phyloP scores from a whole-genome alignment of 257 asterid genomes.

The Petunia secreta region DNA sequence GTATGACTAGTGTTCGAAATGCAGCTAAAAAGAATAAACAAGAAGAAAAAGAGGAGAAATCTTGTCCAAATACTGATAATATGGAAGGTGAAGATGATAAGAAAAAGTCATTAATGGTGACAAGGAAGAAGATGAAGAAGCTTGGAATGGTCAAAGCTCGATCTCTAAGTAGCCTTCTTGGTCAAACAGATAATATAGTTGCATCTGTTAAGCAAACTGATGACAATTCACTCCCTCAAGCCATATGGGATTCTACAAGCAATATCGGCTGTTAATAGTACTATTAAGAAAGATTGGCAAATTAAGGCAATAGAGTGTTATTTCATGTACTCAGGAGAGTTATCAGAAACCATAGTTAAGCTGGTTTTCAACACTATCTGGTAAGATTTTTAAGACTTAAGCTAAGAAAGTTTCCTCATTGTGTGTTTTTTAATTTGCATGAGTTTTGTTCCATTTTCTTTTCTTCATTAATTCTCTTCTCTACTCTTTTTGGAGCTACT shows the following conservation, averaged over 20 bases:
- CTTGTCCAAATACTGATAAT: constrained; percentile 12
- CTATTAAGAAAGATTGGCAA: neutral
- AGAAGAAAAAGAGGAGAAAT: neutral
- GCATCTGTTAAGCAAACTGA: neutral
- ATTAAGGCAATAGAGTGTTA: neutral
- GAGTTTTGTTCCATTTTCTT: constrained; percentile 10
- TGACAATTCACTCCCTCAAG: no score
- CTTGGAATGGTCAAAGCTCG: constrained; percentile 69
- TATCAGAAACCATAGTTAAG: neutral
- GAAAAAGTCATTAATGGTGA: constrained; percentile 12
- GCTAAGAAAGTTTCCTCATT: neutral
- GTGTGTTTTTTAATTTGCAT: constrained; percentile 13
- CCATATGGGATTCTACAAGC: neutral
- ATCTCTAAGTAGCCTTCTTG: constrained; percentile 65
- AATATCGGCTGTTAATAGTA: neutral
- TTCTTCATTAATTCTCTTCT: neutral
- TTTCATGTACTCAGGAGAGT: constrained; percentile 19
- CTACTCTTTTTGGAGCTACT: constrained; percentile 15
- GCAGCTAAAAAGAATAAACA: constrained; percentile 7
- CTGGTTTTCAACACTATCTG: neutral
- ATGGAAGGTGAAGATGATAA: neutral
- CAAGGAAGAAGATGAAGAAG: constrained; percentile 50
- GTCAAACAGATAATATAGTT: constrained; percentile 37
- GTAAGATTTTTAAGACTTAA: neutral
- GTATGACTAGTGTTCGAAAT: constrained; percentile 38